phyloP scores from a whole-genome alignment of 106 monocot species.

The Alisma plantagoaquatica region DNA sequence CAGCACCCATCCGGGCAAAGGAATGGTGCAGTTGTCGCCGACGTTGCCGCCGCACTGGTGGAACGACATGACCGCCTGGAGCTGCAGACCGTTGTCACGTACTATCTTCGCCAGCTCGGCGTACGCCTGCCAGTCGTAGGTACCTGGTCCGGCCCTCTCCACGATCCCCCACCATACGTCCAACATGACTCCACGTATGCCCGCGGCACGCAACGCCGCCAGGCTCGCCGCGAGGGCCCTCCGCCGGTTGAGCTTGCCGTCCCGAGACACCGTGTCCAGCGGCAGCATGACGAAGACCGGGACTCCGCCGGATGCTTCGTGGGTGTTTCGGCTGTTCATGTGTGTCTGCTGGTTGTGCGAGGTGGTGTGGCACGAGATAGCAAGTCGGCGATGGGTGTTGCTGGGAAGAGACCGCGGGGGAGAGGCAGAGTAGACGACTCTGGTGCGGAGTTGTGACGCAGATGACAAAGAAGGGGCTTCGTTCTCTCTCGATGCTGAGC shows the following conservation, averaged over 20 bases:
- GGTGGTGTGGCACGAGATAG: too few relatives aligned
- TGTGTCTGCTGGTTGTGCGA: too few relatives aligned
- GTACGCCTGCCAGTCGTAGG: conserved; percentile 71
- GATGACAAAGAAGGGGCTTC: too few relatives aligned
- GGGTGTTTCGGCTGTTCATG: too few relatives aligned
- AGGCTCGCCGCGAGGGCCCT: conserved; percentile 57
- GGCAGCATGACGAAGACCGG: conserved; percentile 82
- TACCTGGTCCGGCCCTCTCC: conserved; percentile 58
- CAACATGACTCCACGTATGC: conserved; percentile 83
- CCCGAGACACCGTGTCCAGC: conserved; percentile 47
- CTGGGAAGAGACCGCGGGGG: too few relatives aligned
- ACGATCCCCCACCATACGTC: conserved; percentile 94
- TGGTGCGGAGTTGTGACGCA: too few relatives aligned
- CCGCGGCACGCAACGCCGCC: conserved; percentile 60
- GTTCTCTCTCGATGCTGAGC: too few relatives aligned
- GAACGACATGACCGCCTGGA: conserved; percentile 90
- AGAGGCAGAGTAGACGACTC: too few relatives aligned
- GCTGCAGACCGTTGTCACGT: conserved; percentile 36
- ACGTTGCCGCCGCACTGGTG: conserved; percentile 92
- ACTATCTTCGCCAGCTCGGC: conserved; percentile 60
- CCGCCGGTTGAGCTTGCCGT: conserved; percentile 19
- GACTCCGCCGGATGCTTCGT: too few relatives aligned
- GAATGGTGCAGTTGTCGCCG: conserved; percentile 67
- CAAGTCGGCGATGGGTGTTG: too few relatives aligned
- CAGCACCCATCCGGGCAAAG: conserved; percentile 65